phyloP scores from a whole-genome alignment of 306 rosid genomes.

The Hippophae gyantsensis region DNA sequence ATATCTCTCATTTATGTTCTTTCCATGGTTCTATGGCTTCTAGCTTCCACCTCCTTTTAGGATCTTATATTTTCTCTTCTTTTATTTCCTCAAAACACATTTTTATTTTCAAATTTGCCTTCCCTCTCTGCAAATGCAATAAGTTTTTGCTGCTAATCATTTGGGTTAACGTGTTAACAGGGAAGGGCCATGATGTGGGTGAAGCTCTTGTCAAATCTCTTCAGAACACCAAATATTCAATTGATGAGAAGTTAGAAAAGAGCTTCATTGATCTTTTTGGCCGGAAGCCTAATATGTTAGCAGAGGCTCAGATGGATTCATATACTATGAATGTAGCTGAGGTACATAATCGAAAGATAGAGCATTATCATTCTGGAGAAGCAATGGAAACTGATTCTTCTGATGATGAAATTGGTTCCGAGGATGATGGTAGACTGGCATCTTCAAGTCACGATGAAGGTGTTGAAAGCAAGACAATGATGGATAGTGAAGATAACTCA shows the following conservation, averaged over 20 bases:
- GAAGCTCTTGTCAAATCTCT: slow-evolving; percentile 72
- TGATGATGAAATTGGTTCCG: slow-evolving; percentile 27
- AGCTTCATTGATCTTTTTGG: slow-evolving; percentile 50
- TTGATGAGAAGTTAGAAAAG: slow-evolving; percentile 74
- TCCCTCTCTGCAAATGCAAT: slow-evolving; percentile 1
- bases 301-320: slow-evolving; percentile 29
- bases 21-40: not conserved
- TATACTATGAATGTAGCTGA: slow-evolving; percentile 22
- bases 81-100: too few relatives aligned
- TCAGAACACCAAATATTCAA: slow-evolving; percentile 67
- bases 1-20: not conserved
- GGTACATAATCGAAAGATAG: slow-evolving; percentile 20
- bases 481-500: slow-evolving; percentile 26
- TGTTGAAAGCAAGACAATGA: slow-evolving; percentile 15
- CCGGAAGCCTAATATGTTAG: slow-evolving; percentile 25
- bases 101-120: not conserved
- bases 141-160: slow-evolving; percentile 3
- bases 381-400: slow-evolving; percentile 22
- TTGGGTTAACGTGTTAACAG: slow-evolving; percentile 33
- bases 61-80: not conserved
- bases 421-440: slow-evolving; percentile 29
- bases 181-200: slow-evolving; percentile 64
- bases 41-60: not conserved
- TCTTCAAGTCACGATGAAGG: slow-evolving; percentile 44
- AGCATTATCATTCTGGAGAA: slow-evolving; percentile 21